Evolutionary conservation across 2,329 filamentous ascomycete species (phyloP).

Genomic region (Aspergillus calidoustus): DNA sequence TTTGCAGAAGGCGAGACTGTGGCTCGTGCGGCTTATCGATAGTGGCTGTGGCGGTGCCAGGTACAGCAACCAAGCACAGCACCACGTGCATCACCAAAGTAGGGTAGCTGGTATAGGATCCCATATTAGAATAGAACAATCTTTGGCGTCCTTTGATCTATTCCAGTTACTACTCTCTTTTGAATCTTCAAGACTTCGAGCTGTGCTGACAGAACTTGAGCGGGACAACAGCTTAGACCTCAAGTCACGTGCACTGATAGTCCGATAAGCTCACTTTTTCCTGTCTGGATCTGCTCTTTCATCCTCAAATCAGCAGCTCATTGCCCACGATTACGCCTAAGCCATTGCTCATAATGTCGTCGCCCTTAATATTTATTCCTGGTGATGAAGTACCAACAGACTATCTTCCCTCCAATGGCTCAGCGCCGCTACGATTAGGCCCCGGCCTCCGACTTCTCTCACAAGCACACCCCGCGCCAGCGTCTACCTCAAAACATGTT

Average conservation of each 20-base stretch:
- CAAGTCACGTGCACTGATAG: conserved; percentile 13
- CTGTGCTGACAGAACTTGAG: background rate
- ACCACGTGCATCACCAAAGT: background rate
- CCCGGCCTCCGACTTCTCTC: conserved; percentile 83
- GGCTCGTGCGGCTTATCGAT: conserved; percentile 43
- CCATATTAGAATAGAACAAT: background rate
- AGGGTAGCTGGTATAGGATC: background rate
- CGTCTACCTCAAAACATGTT: conserved; percentile 57
- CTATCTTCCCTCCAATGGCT: conserved; percentile 69
- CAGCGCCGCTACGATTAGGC: conserved; percentile 74
- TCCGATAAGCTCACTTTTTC: conserved; percentile 17
- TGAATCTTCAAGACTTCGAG: background rate
- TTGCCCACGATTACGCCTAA: background rate
- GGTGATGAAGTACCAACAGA: conserved; percentile 74
- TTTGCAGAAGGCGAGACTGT: conserved; percentile 33
- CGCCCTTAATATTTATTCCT: conserved; percentile 74
- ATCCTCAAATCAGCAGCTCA: background rate
- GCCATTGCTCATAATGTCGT: conserved; percentile 53
- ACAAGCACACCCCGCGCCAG: conserved; percentile 70
- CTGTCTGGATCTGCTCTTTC: background rate
- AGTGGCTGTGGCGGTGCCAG: conserved; percentile 35
- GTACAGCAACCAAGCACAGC: background rate
- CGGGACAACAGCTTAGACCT: background rate
- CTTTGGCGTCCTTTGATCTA: background rate
- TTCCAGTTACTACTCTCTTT: background rate